Percentiles rank a stretch among this genome's conserved stretches.
Evolutionary conservation across 1,284 basidiomycete species (phyloP).

Genomic region (Sparassis latifolia): DNA sequence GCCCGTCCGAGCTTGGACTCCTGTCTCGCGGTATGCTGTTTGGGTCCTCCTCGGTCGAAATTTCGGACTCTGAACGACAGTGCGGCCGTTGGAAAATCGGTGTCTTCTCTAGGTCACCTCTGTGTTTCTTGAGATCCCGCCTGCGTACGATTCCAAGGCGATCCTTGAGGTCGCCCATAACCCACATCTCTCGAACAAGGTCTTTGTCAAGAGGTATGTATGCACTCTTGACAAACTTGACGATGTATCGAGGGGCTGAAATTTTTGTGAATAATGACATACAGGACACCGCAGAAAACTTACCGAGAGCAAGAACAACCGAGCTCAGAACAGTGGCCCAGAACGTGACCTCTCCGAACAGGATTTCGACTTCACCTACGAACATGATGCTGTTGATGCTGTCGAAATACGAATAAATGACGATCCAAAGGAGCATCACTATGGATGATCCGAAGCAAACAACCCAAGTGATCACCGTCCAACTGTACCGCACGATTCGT

Average conservation of each 20-base stretch:
- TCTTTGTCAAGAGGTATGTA: slow-evolving; percentile 78
- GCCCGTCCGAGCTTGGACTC: slow-evolving; percentile 14
- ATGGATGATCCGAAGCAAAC: slow-evolving; percentile 76
- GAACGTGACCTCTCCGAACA: slow-evolving; percentile 77
- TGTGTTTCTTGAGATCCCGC: slow-evolving; percentile 30
- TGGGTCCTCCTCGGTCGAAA: slow-evolving; percentile 28
- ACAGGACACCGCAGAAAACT: slow-evolving; percentile 22
- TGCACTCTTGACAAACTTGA: slow-evolving; percentile 61
- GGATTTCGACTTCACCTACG: slow-evolving; percentile 62
- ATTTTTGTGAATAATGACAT: not conserved
- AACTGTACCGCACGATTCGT: slow-evolving; percentile 38
- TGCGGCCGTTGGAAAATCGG: slow-evolving; percentile 67
- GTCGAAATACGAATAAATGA: slow-evolving; percentile 74
- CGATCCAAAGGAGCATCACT: slow-evolving; percentile 80
- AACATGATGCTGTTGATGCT: slow-evolving; percentile 49
- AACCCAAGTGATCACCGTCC: slow-evolving; percentile 84
- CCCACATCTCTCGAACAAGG: slow-evolving; percentile 88
- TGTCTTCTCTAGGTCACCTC: slow-evolving; percentile 43
- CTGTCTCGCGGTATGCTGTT: slow-evolving; percentile 4
- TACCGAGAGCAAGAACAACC: slow-evolving; percentile 65
- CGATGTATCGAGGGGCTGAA: slow-evolving; percentile 64
- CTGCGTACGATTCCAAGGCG: slow-evolving; percentile 68
- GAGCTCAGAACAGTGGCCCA: slow-evolving; percentile 76
- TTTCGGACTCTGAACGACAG: slow-evolving; percentile 55
- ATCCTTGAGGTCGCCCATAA: slow-evolving; percentile 78